phyloP scores from a whole-genome alignment of 768 basidiomycete genomes.

The Thelephora ganbajun region DNA sequence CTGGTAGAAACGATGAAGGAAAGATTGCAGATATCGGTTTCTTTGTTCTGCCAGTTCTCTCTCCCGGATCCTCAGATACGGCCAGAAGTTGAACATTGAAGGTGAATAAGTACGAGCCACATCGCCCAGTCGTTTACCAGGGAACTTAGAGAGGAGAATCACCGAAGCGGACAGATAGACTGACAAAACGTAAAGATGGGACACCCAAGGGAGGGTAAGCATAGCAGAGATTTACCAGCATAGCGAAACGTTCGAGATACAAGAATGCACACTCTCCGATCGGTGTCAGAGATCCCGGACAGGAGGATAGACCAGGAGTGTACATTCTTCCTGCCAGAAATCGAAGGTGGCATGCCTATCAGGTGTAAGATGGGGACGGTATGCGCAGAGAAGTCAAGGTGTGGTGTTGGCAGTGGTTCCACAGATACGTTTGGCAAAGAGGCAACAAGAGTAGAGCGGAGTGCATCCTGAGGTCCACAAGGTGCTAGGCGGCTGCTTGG shows the following conservation, averaged over 20 bases:
- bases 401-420: constrained; percentile 3
- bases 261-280: constrained; percentile 30
- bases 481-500: constrained; percentile 13
- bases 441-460: background rate
- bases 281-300: constrained; percentile 28
- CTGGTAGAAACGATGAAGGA: constrained; percentile 28
- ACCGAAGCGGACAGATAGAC: constrained; percentile 49
- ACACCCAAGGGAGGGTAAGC: background rate
- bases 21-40: constrained; percentile 30
- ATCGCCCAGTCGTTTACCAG: constrained; percentile 32
- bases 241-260: constrained; percentile 53
- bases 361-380: constrained; percentile 16
- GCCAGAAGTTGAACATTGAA: constrained; percentile 54
- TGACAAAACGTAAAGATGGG: constrained; percentile 14
- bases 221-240: constrained; percentile 29
- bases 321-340: constrained; percentile 44
- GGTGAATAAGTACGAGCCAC: constrained; percentile 25
- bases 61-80: constrained; percentile 44
- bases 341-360: constrained; percentile 43
- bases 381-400: constrained; percentile 23
- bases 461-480: constrained; percentile 5
- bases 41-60: constrained; percentile 26
- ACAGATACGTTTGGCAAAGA: background rate
- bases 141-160: constrained; percentile 30
- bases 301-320: constrained; percentile 38